phyloP scores from a whole-genome alignment of 805 yeast genomes.

The Sungouiozyma ichnusensis region DNA sequence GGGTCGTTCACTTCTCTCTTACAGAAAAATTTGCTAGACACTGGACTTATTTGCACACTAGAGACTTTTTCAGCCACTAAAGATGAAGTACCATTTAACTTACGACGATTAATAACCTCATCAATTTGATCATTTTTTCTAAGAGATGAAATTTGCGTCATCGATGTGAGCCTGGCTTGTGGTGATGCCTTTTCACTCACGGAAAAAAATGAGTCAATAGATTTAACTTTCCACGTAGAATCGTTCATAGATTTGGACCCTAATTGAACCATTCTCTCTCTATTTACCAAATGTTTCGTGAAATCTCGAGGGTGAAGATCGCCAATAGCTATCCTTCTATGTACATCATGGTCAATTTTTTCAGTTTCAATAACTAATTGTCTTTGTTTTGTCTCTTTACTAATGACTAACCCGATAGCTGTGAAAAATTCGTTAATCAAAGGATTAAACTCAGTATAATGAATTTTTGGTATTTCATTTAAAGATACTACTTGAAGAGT shows the following conservation, averaged over 20 bases:
- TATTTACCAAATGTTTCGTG: slow-evolving; percentile 25
- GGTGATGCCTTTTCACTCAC: background rate
- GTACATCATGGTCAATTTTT: slow-evolving; percentile 36
- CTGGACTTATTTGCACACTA: background rate
- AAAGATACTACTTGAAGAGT: slow-evolving; percentile 42
- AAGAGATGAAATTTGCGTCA: slow-evolving; percentile 19
- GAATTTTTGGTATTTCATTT: slow-evolving; percentile 37
- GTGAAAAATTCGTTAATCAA: slow-evolving; percentile 16
- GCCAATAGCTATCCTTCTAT: slow-evolving; percentile 51
- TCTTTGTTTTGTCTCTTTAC: slow-evolving; percentile 10
- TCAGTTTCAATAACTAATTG: slow-evolving; percentile 22
- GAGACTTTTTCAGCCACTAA: no score
- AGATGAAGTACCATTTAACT: no score
- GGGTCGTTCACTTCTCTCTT: no score
- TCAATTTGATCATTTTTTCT: slow-evolving; percentile 14
- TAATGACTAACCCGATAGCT: slow-evolving; percentile 33
- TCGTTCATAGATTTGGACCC: slow-evolving; percentile 17
- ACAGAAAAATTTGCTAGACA: slow-evolving; percentile 1
- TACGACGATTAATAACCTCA: slow-evolving; percentile 16
- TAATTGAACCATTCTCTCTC: slow-evolving; percentile 23
- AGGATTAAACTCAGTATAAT: background rate
- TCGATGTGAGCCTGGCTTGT: slow-evolving; percentile 1
- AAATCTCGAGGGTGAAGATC: slow-evolving; percentile 48
- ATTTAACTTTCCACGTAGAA: background rate
- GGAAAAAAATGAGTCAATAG: slow-evolving; percentile 1